A percentile compares a stretch with the other conserved stretches of the same genome.
These are phyloP conservation scores for Scleroderma bovista DNA, from an alignment of 768 basidiomycete species.

Conservation along the genomic window DNA sequence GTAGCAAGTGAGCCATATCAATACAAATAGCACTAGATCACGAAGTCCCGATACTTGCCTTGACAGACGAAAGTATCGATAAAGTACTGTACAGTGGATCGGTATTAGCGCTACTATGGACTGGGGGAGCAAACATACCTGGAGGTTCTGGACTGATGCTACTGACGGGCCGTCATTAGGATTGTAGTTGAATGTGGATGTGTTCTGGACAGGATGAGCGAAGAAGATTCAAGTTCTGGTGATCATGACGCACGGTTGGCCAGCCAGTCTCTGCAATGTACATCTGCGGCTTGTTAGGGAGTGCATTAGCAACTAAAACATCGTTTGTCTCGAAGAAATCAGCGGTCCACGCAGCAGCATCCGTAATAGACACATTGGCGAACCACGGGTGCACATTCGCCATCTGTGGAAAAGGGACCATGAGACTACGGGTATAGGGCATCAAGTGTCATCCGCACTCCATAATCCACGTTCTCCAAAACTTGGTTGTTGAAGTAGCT, in stretches of 20 bases:
- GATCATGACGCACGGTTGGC: constrained; percentile 53
- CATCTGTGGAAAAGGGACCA: constrained; percentile 42
- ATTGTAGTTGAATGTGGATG: constrained; percentile 48
- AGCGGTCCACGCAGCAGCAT: constrained; percentile 77
- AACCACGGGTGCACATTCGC: constrained; percentile 95
- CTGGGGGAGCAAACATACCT: constrained; percentile 30
- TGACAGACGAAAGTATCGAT: constrained; percentile 80
- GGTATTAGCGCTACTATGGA: background rate
- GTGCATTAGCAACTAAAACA: constrained; percentile 45
- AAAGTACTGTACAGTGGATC: constrained; percentile 51
- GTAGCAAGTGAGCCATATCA: no score
- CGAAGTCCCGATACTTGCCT: constrained; percentile 12
- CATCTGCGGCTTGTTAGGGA: constrained; percentile 72
- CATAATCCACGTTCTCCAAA: constrained; percentile 60
- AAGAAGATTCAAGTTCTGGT: background rate
- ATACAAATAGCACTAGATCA: background rate
- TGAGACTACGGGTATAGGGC: background rate
- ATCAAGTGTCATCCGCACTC: constrained; percentile 33
- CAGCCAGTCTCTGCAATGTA: constrained; percentile 95
- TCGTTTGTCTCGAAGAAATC: constrained; percentile 71
- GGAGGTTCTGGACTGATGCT: constrained; percentile 58
- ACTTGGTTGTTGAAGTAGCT: constrained; percentile 75
- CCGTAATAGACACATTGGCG: constrained; percentile 62
- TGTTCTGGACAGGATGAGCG: constrained; percentile 35
- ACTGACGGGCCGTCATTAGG: constrained; percentile 62